Evolutionary conservation across 208 protist species (phyloP).

Genomic region (Chromosphaera perkinsii): DNA sequence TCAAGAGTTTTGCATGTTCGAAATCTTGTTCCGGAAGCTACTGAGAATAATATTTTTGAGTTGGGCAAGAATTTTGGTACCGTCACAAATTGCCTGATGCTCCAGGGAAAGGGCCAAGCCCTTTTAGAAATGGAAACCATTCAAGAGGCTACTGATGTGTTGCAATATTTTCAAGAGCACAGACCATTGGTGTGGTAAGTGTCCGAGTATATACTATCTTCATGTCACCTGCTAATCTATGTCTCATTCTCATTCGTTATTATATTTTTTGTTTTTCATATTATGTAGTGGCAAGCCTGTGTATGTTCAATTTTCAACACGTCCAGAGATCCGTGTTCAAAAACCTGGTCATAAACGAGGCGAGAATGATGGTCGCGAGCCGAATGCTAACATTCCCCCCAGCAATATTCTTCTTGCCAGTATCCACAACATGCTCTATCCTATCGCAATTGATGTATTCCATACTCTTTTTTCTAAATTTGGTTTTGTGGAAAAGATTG

Average conservation of each 20-base stretch:
- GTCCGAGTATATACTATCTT: too few relatives aligned
- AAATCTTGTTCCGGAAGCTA: too few relatives aligned
- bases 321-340: too few relatives aligned
- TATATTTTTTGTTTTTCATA: too few relatives aligned
- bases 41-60: not conserved
- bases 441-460: conserved; percentile 52
- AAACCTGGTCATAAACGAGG: too few relatives aligned
- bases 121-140: conserved; percentile 50
- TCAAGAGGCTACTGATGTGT: conserved; percentile 31
- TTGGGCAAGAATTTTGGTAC: conserved; percentile 6
- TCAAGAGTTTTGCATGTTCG: too few relatives aligned
- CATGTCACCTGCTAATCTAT: too few relatives aligned
- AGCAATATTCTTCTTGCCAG: conserved; percentile 47
- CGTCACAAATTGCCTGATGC: conserved; percentile 16
- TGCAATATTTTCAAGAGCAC: conserved; percentile 22
- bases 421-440: conserved; percentile 53
- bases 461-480: conserved; percentile 48
- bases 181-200: not conserved
- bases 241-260: too few relatives aligned
- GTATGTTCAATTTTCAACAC: too few relatives aligned
- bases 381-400: too few relatives aligned
- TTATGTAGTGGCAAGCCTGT: too few relatives aligned
- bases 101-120: conserved; percentile 47
- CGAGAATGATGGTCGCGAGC: too few relatives aligned
- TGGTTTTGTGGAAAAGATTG: conserved; percentile 10